Conservation (phyloP, 306 rosid genomes). For the Hippophae gyantsensis region DNA sequence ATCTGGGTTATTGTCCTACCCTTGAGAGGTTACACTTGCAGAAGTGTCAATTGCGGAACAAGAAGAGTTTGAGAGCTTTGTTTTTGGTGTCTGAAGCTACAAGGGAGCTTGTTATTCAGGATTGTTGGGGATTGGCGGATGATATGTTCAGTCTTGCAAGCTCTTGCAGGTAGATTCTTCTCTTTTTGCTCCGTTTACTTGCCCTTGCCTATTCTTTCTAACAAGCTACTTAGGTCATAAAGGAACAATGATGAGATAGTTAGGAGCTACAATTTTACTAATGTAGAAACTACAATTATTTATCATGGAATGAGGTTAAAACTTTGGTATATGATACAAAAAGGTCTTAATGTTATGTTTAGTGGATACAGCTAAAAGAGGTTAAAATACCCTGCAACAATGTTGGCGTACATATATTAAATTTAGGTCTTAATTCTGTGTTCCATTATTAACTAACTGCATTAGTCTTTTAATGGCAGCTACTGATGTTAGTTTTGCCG, state of each 20-base stretch:
- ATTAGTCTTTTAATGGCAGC: no score
- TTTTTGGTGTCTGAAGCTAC: conserved; percentile 48
- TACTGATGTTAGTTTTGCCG: no score
- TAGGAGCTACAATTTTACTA: background rate
- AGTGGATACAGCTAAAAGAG: no score
- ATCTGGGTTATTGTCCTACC: conserved; percentile 53
- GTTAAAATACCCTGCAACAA: no score
- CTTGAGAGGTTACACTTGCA: conserved; percentile 60
- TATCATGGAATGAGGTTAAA: no score
- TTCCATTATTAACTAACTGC: no score
- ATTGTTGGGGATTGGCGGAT: conserved; percentile 79
- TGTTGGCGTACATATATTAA: no score
- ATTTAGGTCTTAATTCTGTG: no score
- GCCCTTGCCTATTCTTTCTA: background rate
- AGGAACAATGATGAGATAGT: background rate
- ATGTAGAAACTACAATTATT: no score
- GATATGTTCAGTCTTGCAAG: conserved; percentile 43
- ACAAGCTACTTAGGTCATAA: background rate
- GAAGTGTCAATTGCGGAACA: conserved; percentile 59
- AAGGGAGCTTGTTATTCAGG: conserved; percentile 55
- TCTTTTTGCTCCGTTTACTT: conserved; percentile 1
- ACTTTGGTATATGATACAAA: no score
- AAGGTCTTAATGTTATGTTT: no score
- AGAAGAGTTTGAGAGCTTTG: conserved; percentile 39
- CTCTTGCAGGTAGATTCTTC: conserved; percentile 48